Evolutionary conservation across 441 rosid genomes (phyloP).

Genomic region (Erodium trifolium): DNA sequence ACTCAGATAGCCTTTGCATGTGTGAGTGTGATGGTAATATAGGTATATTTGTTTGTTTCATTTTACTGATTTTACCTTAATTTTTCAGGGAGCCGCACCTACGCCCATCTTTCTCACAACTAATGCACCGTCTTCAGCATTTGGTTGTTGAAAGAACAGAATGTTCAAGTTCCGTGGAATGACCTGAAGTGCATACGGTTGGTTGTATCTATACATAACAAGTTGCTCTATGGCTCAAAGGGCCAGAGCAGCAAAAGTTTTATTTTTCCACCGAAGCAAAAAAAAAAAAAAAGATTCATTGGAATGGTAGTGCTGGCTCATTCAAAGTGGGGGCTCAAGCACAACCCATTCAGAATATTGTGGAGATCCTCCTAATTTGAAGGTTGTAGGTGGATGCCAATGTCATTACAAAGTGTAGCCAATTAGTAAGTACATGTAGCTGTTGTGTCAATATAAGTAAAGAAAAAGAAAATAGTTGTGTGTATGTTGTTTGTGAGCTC

Average conservation of each 20-base stretch:
- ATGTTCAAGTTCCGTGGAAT: neutral
- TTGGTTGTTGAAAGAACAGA: slow-evolving; percentile 37
- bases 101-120: slow-evolving; percentile 76
- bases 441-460: slow-evolving; percentile 19
- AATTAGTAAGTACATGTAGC: slow-evolving; percentile 22
- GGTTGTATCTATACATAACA: slow-evolving; percentile 20
- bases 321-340: slow-evolving; percentile 85
- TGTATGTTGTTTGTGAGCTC: neutral
- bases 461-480: neutral
- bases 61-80: neutral
- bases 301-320: slow-evolving; percentile 55
- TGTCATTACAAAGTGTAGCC: slow-evolving; percentile 1
- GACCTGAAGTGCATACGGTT: slow-evolving; percentile 22
- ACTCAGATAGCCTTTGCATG: neutral
- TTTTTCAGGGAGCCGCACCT: slow-evolving; percentile 64
- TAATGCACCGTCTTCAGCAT: slow-evolving; percentile 55
- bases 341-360: slow-evolving; percentile 23
- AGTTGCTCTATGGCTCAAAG: slow-evolving; percentile 50
- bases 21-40: neutral
- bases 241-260: slow-evolving; percentile 32
- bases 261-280: slow-evolving; percentile 24
- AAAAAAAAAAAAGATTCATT: slow-evolving; percentile 16
- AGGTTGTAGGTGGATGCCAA: slow-evolving; percentile 47
- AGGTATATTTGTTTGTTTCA: neutral
- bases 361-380: slow-evolving; percentile 29